phyloP scores from a whole-genome alignment of 768 basidiomycete species.

The Vishniacozyma victoriae region DNA sequence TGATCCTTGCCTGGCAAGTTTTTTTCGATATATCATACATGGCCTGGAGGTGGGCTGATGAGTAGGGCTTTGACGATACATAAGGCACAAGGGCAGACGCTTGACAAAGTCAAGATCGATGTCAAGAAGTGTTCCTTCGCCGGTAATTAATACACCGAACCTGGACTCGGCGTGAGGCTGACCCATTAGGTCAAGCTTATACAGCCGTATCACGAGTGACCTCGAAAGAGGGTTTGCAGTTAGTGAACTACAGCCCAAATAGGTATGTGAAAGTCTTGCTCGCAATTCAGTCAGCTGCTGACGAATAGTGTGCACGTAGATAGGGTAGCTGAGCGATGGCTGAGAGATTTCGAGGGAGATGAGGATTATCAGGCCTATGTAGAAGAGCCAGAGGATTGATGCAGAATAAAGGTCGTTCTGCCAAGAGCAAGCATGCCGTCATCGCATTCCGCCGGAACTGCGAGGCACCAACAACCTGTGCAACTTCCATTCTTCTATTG shows the following conservation, averaged over 20 bases:
- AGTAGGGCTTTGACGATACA: slow-evolving; percentile 6
- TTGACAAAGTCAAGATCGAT: slow-evolving; percentile 85
- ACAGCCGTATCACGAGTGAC: neutral
- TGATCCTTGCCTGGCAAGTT: neutral
- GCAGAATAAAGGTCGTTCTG: no score
- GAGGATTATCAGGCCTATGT: neutral
- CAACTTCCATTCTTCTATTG: no score
- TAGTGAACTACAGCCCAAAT: neutral
- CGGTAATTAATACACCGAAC: slow-evolving; percentile 5
- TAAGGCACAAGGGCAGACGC: slow-evolving; percentile 43
- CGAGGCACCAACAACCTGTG: no score
- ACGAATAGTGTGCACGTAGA: neutral
- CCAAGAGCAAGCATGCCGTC: no score
- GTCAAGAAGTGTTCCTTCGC: slow-evolving; percentile 71
- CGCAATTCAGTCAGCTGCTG: no score
- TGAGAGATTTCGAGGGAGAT: neutral
- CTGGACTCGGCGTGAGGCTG: neutral
- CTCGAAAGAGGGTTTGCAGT: neutral
- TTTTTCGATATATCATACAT: neutral
- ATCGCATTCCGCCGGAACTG: no score
- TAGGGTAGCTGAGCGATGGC: neutral
- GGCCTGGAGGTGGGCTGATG: neutral
- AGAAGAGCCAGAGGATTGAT: neutral
- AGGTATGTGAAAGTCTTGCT: no score
- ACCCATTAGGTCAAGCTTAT: neutral